Evolutionary conservation across 345 rosid genomes (phyloP), one percentile per base, ranked within the genome.

Genomic region (Anastatica hierochuntica): DNA sequence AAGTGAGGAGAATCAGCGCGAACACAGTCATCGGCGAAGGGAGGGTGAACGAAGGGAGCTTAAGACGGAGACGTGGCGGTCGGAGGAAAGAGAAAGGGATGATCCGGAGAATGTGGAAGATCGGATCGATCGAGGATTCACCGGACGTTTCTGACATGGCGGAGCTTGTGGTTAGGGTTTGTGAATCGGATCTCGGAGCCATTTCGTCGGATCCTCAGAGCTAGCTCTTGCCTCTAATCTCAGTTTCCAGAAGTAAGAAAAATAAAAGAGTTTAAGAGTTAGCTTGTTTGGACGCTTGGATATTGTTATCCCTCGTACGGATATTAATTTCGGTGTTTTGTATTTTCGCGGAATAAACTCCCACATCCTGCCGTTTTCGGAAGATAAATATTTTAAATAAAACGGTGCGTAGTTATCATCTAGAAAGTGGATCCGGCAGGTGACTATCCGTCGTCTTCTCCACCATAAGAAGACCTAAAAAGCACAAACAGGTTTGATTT

Each of bases 11-110:
- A 42, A 90, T 60, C 20, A 90, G 78, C 12, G 86, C 70, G 63
- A 76, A 86, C 7, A 90, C 94, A 27, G 96, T 86, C 97, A 82
- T 86, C 0, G 96, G 81, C 0, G 96, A 84, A 0, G 98, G 98
- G 37, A 90, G 95, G 2, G 85, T 73, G 67, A 87, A 54, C 9
- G 96, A 70, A 1, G 96, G 96, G 42, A 90, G 69, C 72, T 84
- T 86, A 43, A 90, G 87, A 67, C 97, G 96, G 67, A 90, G 97
- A 29, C 90, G 82, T 7, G 89, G 97, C 1, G 78, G 87, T 3
- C 83, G 82, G 74, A 90, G 79, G 64, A 90, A 48, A 18, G 86
- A 72, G 83, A 38, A 90, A 0, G 97, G 95, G 30, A 81, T 15
- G 62, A 78, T 27, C 17, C 64, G 73, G 47, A 86, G 70, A 53